Evolutionary conservation across 306 rosid genomes (phyloP).

Genomic region (apple (Malus domestica)): DNA sequence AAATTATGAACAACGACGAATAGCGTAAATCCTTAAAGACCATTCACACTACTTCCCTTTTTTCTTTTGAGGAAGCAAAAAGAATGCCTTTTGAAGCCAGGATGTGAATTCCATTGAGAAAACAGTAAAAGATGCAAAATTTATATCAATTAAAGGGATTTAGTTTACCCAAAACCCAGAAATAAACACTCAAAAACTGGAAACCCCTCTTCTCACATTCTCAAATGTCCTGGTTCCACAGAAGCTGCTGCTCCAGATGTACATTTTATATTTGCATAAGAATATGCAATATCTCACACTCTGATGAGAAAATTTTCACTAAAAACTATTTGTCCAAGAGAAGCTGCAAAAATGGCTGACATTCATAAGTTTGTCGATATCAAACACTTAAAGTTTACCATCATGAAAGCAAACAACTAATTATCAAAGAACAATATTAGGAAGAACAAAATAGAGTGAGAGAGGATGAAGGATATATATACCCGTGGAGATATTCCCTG

Average conservation of each 20-base stretch:
- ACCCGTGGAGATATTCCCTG: constrained; percentile 59
- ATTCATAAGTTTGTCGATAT: background rate
- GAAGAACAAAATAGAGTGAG: background rate
- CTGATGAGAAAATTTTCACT: background rate
- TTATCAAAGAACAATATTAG: background rate
- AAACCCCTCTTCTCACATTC: background rate
- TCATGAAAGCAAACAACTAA: background rate
- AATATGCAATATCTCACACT: constrained; percentile 5
- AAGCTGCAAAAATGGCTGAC: background rate
- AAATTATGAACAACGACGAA: background rate
- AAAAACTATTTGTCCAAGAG: background rate
- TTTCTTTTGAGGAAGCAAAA: background rate
- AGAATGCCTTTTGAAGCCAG: background rate
- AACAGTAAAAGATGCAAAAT: background rate
- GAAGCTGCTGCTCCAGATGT: background rate
- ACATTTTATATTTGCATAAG: background rate
- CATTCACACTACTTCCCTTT: background rate
- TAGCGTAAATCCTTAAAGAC: background rate
- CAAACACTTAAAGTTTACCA: background rate
- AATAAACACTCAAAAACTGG: background rate
- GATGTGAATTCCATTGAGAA: background rate
- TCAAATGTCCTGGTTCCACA: background rate
- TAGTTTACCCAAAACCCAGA: background rate
- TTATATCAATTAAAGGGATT: background rate
- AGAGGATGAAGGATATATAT: too few species aligned